phyloP scores from a whole-genome alignment of 768 basidiomycete species.

The Pleurotus pulmonarius region DNA sequence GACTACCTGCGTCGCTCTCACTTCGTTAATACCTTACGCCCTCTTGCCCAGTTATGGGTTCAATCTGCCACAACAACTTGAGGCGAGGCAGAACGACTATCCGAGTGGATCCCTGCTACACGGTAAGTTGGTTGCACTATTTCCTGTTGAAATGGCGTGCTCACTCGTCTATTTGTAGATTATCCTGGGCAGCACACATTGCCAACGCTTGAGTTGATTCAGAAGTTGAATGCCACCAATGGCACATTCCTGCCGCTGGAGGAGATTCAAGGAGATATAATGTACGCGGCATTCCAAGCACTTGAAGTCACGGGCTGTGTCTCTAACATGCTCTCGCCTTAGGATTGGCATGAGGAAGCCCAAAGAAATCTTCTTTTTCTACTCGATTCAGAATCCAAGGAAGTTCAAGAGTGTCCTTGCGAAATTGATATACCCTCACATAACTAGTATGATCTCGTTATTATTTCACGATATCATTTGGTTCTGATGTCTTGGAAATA shows the following conservation, averaged over 20 bases:
- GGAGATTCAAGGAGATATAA: conserved; percentile 1
- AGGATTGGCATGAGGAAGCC: conserved; percentile 6
- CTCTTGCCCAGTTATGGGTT: not conserved
- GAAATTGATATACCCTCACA: not conserved
- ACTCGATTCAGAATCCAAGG: not conserved
- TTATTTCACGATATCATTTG: not conserved
- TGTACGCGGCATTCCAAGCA: not conserved
- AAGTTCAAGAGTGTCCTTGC: not conserved
- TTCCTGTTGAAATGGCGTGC: not conserved
- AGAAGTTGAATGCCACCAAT: conserved; percentile 4
- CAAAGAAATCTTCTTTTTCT: conserved; percentile 2
- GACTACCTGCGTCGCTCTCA: not conserved
- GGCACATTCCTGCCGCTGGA: not conserved
- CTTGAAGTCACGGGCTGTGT: too few relatives aligned
- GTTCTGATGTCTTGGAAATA: not conserved
- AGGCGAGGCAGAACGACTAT: not conserved
- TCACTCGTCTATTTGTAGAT: not conserved
- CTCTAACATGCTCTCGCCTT: not conserved
- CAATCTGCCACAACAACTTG: not conserved
- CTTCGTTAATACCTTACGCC: not conserved
- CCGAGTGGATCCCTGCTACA: not conserved
- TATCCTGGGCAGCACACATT: not conserved
- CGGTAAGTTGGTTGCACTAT: not conserved
- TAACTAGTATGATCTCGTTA: not conserved
- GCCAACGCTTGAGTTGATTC: not conserved